Conservation (phyloP, 2,329 filamentous ascomycete genomes). For the Aspergillus sp. region DNA sequence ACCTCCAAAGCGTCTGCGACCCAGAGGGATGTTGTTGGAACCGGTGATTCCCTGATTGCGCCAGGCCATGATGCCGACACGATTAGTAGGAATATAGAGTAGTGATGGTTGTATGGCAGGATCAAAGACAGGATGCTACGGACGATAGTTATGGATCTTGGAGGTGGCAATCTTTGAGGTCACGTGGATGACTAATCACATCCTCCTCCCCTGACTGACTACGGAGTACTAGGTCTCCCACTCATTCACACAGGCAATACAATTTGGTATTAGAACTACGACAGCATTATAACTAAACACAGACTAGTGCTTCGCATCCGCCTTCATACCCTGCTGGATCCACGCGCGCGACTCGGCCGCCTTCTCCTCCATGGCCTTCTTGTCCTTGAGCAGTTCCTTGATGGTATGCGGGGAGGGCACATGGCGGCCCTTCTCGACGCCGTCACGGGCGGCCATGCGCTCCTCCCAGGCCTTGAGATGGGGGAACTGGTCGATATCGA, state of each 20-base stretch:
- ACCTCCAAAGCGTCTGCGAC: conserved; percentile 76
- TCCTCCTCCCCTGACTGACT: background rate
- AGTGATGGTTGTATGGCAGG: conserved; percentile 10
- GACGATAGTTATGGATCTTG: background rate
- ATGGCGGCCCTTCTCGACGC: conserved; percentile 71
- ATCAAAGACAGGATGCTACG: background rate
- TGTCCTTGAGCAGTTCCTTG: conserved; percentile 59
- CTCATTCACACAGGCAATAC: background rate
- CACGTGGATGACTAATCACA: conserved; percentile 15
- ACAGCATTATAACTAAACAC: background rate
- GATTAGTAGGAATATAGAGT: background rate
- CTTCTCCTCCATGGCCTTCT: conserved; percentile 57
- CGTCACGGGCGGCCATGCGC: conserved; percentile 66
- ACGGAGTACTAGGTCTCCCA: background rate
- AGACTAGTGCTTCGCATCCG: conserved; percentile 48
- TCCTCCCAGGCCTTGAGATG: conserved; percentile 74
- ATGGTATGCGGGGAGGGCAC: conserved; percentile 65
- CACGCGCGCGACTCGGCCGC: conserved; percentile 57
- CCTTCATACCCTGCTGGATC: conserved; percentile 70
- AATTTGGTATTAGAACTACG: background rate
- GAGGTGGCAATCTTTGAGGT: conserved; percentile 12
- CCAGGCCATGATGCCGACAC: conserved; percentile 55
- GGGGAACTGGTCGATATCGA: conserved; percentile 75
- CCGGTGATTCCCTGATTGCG: conserved; percentile 82
- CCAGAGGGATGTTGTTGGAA: conserved; percentile 96